Conservation (phyloP, 2,329 filamentous ascomycete species). For the Chaetomiaceae sp. region DNA sequence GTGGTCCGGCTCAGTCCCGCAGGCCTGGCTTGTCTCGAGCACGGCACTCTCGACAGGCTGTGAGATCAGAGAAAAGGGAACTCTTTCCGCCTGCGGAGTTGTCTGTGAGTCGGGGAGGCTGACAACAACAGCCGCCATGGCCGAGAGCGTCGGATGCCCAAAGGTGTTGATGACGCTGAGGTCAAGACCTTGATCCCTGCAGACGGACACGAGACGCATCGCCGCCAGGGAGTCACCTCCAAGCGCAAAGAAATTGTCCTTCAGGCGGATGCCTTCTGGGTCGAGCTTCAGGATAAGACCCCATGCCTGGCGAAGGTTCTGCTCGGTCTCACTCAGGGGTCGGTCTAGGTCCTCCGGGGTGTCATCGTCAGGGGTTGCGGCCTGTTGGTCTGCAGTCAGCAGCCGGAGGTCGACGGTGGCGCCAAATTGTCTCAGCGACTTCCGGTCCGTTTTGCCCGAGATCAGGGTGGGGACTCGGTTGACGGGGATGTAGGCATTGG, state of each 20-base stretch:
- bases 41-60: conserved; percentile 35
- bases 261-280: conserved; percentile 27
- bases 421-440: conserved; percentile 34
- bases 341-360: background rate
- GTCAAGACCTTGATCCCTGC: conserved; percentile 36
- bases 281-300: conserved; percentile 19
- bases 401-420: conserved; percentile 19
- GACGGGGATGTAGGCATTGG: conserved; percentile 40
- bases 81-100: conserved; percentile 18
- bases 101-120: conserved; percentile 5
- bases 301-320: conserved; percentile 33
- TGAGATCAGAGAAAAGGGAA: conserved; percentile 36
- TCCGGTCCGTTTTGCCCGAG: conserved; percentile 43
- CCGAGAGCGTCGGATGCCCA: conserved; percentile 38
- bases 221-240: conserved; percentile 49
- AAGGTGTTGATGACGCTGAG: conserved; percentile 45
- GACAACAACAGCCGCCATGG: conserved; percentile 37
- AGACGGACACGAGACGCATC: conserved; percentile 44
- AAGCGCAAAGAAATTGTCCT: conserved; percentile 44
- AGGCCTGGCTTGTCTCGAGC: conserved; percentile 37
- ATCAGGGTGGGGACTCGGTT: conserved; percentile 38
- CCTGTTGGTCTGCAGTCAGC: conserved; percentile 13
- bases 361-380: background rate
- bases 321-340: conserved; percentile 31
- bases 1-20: conserved; percentile 28